Evolutionary conservation across 768 basidiomycete genomes (phyloP).

Genomic region (Suillus ampliporus): DNA sequence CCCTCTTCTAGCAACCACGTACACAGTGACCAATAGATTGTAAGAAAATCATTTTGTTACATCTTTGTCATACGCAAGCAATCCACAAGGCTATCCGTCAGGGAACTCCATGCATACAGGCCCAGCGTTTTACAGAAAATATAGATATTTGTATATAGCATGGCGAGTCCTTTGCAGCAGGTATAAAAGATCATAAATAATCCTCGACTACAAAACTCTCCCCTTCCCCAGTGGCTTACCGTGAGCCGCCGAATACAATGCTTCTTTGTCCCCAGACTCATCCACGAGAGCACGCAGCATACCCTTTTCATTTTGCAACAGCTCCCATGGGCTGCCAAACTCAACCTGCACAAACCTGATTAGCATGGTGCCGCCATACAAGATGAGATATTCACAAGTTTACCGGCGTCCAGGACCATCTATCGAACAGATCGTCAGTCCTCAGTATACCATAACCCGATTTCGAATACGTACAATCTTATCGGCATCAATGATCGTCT

Average conservation of each 20-base stretch:
- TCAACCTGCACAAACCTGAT: conserved; percentile 42
- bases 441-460: conserved; percentile 9
- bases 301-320: conserved; percentile 59
- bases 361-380: conserved; percentile 4
- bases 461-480: conserved; percentile 47
- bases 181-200: not conserved
- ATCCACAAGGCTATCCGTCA: too few species aligned
- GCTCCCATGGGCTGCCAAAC: conserved; percentile 53
- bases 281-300: conserved; percentile 60
- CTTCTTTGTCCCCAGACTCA: conserved; percentile 57
- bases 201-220: not conserved
- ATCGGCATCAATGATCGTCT: conserved; percentile 67
- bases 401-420: conserved; percentile 52
- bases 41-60: too few species aligned
- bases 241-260: conserved; percentile 47
- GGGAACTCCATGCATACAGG: too few species aligned
- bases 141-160: not conserved
- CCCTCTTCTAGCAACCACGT: too few species aligned
- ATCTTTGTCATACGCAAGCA: too few species aligned
- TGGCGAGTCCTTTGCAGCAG: not conserved
- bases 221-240: not conserved
- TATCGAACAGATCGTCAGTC: conserved; percentile 14
- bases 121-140: not conserved
- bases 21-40: too few species aligned
- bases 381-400: conserved; percentile 37